These are phyloP conservation scores for Macroventuria anomochaeta DNA, from an alignment of 2,329 filamentous ascomycete genomes.

Conservation along the genomic window DNA sequence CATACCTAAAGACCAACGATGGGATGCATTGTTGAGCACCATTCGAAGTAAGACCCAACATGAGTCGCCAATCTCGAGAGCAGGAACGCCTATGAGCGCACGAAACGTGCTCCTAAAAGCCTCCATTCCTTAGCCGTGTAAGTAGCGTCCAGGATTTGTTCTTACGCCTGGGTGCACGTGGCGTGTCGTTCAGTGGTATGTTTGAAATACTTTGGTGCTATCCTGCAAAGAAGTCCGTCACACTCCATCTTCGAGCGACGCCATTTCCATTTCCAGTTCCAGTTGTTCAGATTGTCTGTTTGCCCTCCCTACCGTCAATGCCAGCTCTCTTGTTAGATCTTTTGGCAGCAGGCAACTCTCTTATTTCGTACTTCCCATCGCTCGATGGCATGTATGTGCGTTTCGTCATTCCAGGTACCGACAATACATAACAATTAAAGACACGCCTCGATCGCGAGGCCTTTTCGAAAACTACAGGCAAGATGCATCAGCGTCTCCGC, in stretches of 20 bases:
- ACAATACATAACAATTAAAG: background rate
- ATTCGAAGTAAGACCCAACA: slow-evolving; percentile 14
- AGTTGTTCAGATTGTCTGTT: too few relatives aligned
- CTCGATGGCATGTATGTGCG: too few relatives aligned
- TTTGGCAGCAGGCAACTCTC: background rate
- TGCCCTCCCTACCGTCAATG: background rate
- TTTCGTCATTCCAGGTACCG: background rate
- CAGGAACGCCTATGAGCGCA: slow-evolving; percentile 8
- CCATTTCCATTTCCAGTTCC: too few relatives aligned
- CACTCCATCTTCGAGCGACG: too few relatives aligned
- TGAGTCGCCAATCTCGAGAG: slow-evolving; percentile 1
- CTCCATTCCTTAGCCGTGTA: slow-evolving; percentile 16
- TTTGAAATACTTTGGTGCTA: too few relatives aligned
- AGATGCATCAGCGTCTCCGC: background rate
- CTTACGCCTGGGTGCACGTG: background rate
- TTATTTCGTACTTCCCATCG: too few relatives aligned
- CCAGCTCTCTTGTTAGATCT: background rate
- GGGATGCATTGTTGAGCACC: slow-evolving; percentile 20
- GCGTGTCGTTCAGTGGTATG: background rate
- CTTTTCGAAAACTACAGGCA: background rate
- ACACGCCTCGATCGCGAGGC: background rate
- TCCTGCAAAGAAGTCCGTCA: background rate
- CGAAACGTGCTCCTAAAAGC: slow-evolving; percentile 16
- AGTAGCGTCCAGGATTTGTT: slow-evolving; percentile 12
- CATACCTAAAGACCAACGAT: background rate